These are phyloP conservation scores for Ettlia oleoabundans DNA, from an alignment of 139 green algal genomes.

Conservation along the genomic window DNA sequence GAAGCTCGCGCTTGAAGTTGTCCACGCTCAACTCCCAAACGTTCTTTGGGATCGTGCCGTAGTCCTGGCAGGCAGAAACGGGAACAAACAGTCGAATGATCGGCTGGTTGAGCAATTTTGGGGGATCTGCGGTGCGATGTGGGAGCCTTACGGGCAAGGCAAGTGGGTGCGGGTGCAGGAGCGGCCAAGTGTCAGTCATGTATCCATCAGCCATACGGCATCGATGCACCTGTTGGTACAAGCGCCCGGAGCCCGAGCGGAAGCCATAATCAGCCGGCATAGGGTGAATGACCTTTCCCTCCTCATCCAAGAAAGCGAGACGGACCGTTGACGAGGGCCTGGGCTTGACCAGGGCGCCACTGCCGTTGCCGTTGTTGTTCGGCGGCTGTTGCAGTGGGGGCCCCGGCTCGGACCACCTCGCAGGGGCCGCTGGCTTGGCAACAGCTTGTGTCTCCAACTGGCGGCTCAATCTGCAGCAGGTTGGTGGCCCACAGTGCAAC, in stretches of 20 bases:
- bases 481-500: no score
- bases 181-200: no score
- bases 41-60: slow-evolving; percentile 78
- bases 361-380: neutral
- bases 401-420: neutral
- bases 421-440: no score
- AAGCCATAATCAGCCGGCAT: slow-evolving; percentile 91
- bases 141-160: no score
- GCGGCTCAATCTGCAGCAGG: no score
- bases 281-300: slow-evolving; percentile 42
- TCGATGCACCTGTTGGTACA: slow-evolving; percentile 72
- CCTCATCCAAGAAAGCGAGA: slow-evolving; percentile 32
- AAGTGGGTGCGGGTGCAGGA: no score
- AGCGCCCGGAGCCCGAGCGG: slow-evolving; percentile 72
- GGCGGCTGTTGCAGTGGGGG: no score
- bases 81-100: neutral
- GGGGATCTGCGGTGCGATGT: no score
- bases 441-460: no score
- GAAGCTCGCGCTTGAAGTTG: slow-evolving; percentile 81
- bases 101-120: no score
- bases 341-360: neutral
- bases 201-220: no score
- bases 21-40: slow-evolving; percentile 65
- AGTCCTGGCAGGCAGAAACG: slow-evolving; percentile 34
- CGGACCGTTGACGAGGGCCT: no score